A percentile compares a stretch with the other conserved stretches of the same genome.
Evolutionary conservation across 108 stramenopile genomes (phyloP).

Genomic region (Pelagomonas calceolata): DNA sequence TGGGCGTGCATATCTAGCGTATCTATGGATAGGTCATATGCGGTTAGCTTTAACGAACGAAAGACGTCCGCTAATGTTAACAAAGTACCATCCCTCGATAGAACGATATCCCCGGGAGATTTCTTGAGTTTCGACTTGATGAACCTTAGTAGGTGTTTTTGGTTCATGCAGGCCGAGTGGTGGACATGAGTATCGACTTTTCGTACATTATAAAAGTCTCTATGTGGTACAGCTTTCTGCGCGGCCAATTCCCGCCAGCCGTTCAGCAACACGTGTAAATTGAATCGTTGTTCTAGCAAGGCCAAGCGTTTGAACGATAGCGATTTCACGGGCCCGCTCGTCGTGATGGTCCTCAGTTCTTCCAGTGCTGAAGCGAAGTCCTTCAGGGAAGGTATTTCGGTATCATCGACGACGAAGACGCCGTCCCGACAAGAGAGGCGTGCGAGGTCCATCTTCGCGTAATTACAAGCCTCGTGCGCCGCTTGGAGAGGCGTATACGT

Average conservation of each 20-base stretch:
- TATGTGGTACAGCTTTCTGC: conserved; percentile 48
- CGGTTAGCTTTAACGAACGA: conserved; percentile 67
- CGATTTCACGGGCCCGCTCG: conserved; percentile 1
- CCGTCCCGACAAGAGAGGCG: too few relatives aligned
- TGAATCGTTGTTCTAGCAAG: conserved; percentile 34
- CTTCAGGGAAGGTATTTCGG: too few relatives aligned
- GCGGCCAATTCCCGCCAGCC: conserved; percentile 71
- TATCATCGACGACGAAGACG: too few relatives aligned
- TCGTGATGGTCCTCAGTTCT: neutral
- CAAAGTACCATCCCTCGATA: conserved; percentile 36
- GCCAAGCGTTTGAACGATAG: conserved; percentile 6
- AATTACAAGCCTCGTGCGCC: too few relatives aligned
- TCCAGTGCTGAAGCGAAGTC: neutral
- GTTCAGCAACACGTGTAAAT: conserved; percentile 74
- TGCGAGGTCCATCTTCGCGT: too few relatives aligned
- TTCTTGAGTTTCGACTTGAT: conserved; percentile 82
- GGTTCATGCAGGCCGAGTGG: conserved; percentile 85
- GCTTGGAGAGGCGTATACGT: too few relatives aligned
- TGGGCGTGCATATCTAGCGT: conserved; percentile 97
- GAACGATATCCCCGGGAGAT: conserved; percentile 46
- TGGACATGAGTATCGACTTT: conserved; percentile 99
- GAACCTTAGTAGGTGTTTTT: conserved; percentile 95
- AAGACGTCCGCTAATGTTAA: conserved; percentile 52
- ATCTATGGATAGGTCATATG: conserved; percentile 95
- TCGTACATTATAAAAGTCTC: conserved; percentile 93